Base-by-base conservation (phyloP, 108 stramenopile species). In the Pseudonitzschia pungens region DNA sequence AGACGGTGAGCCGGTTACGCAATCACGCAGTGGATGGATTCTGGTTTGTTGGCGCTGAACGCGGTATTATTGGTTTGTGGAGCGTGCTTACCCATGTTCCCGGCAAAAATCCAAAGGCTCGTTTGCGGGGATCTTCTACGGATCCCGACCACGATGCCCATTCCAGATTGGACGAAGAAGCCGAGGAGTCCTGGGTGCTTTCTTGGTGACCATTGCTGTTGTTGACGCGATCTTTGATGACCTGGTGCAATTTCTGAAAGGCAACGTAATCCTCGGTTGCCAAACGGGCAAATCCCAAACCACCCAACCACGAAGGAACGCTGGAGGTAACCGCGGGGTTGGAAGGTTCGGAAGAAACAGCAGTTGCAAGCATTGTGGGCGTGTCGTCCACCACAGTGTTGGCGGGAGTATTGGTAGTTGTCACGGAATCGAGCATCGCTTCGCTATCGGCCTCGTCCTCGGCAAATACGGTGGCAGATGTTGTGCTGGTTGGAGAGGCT, bases 61-160 rank as follows among this genome's bases (percentile, higher is more conserved):
- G 36, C 36, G 6, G 6, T 24, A 22, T 26, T 24, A 22, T 26
- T 20, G 12, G 54, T 55, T 26, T 55, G 54, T 2, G 10, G n/a
- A 55, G 45, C 10, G 45, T 48, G 45, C 54, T 55, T 55, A 55
- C 54, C 54, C 73, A 62, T 15, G 80, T 77, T 20, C 52, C 72
- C 29, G 80, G 80, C 20, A 81, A 22, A 66, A 81, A 73, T 43
- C 80, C 80, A 74, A 81, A 81, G 59, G 80, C 80, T 11, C 80
- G 71, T 65, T 70, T 51, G 24, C 80, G 57, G 9, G 80, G 80
- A 56, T 81, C 80, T 3, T 63, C 21, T 11, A 26, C 41, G 16
- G 57, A 62, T 21, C 80, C 80, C 18, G 70, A 71, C 80, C 80
- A 81, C 11, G 80, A 81, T 7, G 80, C 60, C 76, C 76, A 81